phyloP scores from a whole-genome alignment of 1,284 basidiomycete species.

The Cerioporus squamosus region DNA sequence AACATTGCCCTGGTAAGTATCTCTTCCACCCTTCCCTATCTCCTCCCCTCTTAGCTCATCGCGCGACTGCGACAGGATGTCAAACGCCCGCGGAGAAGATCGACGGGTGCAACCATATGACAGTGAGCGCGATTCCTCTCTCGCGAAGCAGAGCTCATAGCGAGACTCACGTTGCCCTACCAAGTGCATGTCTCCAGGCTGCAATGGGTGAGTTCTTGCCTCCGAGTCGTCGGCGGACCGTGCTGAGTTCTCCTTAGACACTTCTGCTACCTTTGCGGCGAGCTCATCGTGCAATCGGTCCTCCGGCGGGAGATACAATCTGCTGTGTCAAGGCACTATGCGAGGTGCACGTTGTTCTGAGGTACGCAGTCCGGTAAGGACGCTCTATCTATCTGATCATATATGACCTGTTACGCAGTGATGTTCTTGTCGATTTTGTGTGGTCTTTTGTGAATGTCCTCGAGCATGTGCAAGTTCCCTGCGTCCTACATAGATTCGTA shows the following conservation, averaged over 20 bases:
- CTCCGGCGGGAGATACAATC: conserved; percentile 44
- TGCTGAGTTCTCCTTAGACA: conserved; percentile 40
- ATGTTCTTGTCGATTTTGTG: neutral
- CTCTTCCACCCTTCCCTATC: neutral
- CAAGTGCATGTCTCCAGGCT: conserved; percentile 60
- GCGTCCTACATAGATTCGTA: too few species aligned
- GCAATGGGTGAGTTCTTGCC: conserved; percentile 51
- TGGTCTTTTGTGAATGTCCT: neutral
- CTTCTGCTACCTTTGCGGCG: conserved; percentile 64
- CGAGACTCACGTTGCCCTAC: too few species aligned
- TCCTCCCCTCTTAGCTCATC: neutral
- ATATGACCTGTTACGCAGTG: too few species aligned
- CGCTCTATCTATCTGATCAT: too few species aligned
- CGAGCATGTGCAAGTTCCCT: too few species aligned
- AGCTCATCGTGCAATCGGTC: conserved; percentile 52
- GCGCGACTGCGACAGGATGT: conserved; percentile 48
- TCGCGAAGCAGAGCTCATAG: too few species aligned
- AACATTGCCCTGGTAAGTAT: conserved; percentile 55
- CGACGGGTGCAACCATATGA: conserved; percentile 68
- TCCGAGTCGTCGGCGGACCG: too few species aligned
- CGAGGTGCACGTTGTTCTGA: conserved; percentile 35
- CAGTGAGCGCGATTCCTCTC: conserved; percentile 41
- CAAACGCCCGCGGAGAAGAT: conserved; percentile 60
- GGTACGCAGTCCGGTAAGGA: too few species aligned
- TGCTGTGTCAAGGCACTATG: conserved; percentile 51